Conservation (phyloP, 495 filamentous ascomycete species). For the Penicillium manginii region DNA sequence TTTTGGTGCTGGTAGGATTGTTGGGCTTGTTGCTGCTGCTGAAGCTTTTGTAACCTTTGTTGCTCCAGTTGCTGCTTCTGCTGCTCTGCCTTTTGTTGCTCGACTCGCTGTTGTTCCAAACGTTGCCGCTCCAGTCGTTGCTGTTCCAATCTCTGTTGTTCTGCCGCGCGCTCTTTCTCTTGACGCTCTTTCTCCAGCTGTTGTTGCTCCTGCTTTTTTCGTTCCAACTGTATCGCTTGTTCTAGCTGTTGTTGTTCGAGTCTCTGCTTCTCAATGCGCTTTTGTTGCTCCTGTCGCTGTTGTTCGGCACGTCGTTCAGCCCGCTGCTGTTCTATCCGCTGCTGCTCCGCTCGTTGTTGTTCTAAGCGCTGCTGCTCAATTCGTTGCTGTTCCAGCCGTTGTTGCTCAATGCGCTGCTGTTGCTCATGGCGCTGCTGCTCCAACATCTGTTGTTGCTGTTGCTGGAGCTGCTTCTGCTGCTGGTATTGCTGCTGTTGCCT, state of each 20-base stretch:
- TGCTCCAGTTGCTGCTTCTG: slow-evolving; percentile 20
- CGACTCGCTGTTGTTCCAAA: slow-evolving; percentile 18
- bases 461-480: slow-evolving; percentile 28
- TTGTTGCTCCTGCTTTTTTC: slow-evolving; percentile 26
- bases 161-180: slow-evolving; percentile 8
- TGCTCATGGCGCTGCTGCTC: slow-evolving; percentile 32
- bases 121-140: slow-evolving; percentile 30
- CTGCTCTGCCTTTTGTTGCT: slow-evolving; percentile 21
- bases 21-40: slow-evolving; percentile 31
- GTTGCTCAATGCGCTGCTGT: slow-evolving; percentile 22
- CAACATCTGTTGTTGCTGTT: slow-evolving; percentile 19
- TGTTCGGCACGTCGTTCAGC: slow-evolving; percentile 19
- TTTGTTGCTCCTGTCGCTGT: slow-evolving; percentile 8
- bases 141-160: slow-evolving; percentile 26
- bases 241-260: slow-evolving; percentile 30
- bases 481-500: slow-evolving; percentile 32
- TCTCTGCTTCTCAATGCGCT: slow-evolving; percentile 22
- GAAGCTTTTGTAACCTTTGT: slow-evolving; percentile 22
- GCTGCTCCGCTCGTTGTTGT: slow-evolving; percentile 18
- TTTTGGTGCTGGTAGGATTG: slow-evolving; percentile 25
- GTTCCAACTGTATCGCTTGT: slow-evolving; percentile 31
- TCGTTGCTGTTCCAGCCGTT: slow-evolving; percentile 20
- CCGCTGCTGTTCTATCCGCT: slow-evolving; percentile 21
- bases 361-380: slow-evolving; percentile 23
- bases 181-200: slow-evolving; percentile 30